phyloP scores from a whole-genome alignment of 257 asterid species.

The Nicotiana tabacum region DNA sequence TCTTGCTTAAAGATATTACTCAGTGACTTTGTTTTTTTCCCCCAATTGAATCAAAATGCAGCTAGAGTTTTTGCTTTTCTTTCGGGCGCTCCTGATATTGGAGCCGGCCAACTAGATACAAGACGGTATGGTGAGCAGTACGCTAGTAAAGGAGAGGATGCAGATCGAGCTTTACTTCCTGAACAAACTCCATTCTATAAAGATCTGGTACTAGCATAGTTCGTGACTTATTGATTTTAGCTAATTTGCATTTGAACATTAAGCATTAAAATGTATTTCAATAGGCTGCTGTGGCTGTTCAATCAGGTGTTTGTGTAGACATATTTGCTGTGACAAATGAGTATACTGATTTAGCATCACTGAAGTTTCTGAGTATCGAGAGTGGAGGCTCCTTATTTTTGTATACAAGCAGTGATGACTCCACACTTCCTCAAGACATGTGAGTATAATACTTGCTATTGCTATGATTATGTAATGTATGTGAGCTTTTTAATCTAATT shows the following conservation, averaged over 20 bases:
- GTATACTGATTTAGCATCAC: conserved; percentile 96
- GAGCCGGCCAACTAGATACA: conserved; percentile 97
- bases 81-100: conserved; percentile 97
- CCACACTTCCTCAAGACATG: conserved; percentile 99
- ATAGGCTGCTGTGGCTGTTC: conserved; percentile 99
- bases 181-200: conserved; percentile 95
- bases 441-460: conserved; percentile 37
- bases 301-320: conserved; percentile 97
- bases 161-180: conserved; percentile 96
- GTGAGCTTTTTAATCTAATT: neutral
- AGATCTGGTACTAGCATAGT: conserved; percentile 67
- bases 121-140: conserved; percentile 96
- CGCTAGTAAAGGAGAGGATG: conserved; percentile 99
- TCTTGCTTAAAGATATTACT: conserved; percentile 8
- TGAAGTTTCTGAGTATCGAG: conserved; percentile 95
- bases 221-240: conserved; percentile 14
- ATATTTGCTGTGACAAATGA: conserved; percentile 96
- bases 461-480: neutral
- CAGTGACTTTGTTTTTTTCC: neutral
- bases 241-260: conserved; percentile 18
- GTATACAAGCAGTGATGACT: conserved; percentile 87
- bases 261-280: conserved; percentile 31
- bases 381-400: conserved; percentile 98
- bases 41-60: conserved; percentile 37
- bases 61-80: conserved; percentile 93